Conservation (phyloP, 345 rosid species). For the Bruguiera sexangula region DNA sequence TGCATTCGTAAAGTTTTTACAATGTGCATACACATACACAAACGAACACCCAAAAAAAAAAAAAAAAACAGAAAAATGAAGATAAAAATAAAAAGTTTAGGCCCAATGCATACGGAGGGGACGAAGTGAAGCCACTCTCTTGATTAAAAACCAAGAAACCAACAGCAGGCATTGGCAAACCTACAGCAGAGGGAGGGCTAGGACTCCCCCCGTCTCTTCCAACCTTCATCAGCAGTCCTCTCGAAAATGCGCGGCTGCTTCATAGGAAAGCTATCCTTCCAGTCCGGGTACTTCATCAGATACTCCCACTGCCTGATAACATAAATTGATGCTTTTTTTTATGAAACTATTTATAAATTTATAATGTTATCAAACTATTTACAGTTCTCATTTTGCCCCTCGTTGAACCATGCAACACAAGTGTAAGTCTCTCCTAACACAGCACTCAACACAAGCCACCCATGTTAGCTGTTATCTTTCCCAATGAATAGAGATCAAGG, state of each 20-base stretch:
- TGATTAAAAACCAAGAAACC: no score
- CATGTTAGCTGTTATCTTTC: background rate
- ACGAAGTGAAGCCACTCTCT: no score
- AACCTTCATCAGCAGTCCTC: slow-evolving; percentile 52
- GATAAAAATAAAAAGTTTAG: no score
- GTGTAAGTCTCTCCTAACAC: background rate
- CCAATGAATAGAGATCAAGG: background rate
- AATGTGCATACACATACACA: no score
- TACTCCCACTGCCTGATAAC: slow-evolving; percentile 61
- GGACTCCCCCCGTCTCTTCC: slow-evolving; percentile 37
- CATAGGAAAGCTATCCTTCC: slow-evolving; percentile 56
- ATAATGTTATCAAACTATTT: background rate
- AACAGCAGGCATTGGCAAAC: no score
- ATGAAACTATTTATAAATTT: background rate
- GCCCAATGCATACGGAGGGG: no score
- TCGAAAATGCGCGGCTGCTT: slow-evolving; percentile 59
- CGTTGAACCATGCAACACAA: background rate
- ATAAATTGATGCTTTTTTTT: background rate
- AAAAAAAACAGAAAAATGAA: no score
- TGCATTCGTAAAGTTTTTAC: no score
- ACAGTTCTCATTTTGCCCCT: background rate
- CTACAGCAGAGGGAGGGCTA: no score
- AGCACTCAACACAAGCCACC: background rate
- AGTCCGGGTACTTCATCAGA: slow-evolving; percentile 52
- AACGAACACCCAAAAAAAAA: no score